These are phyloP conservation scores for Exophiala bonariae DNA, from an alignment of 2,329 filamentous ascomycete genomes.

Conservation along the genomic window DNA sequence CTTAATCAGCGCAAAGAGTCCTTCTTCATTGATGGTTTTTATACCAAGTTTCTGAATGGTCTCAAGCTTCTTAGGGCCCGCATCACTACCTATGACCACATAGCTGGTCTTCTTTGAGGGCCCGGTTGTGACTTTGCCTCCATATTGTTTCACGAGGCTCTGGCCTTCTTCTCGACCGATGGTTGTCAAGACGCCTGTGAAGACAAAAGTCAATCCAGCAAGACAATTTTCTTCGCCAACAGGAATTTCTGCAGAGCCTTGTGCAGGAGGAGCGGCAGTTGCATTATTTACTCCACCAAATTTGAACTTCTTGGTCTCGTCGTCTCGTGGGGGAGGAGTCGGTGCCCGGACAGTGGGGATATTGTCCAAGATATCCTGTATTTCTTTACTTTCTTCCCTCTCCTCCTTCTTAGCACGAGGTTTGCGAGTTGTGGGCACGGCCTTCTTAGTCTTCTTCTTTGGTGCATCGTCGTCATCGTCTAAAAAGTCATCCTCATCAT, in stretches of 20 bases:
- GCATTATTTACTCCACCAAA: conserved; percentile 50
- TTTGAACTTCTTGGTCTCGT: conserved; percentile 69
- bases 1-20: conserved; percentile 82
- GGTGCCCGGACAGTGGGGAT: conserved; percentile 82
- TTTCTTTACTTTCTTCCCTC: conserved; percentile 65
- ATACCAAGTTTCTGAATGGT: conserved; percentile 79
- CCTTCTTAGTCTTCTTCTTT: conserved; percentile 41
- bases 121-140: conserved; percentile 80
- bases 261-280: conserved; percentile 61
- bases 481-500: conserved; percentile 32
- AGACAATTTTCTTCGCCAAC: conserved; percentile 86
- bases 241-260: conserved; percentile 70
- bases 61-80: conserved; percentile 86
- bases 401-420: conserved; percentile 66
- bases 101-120: conserved; percentile 94
- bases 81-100: conserved; percentile 86
- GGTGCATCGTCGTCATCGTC: conserved; percentile 55
- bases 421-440: conserved; percentile 40
- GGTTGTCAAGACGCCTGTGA: conserved; percentile 81
- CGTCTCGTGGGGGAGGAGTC: conserved; percentile 72
- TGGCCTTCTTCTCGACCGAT: conserved; percentile 84
- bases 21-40: conserved; percentile 92
- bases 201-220: conserved; percentile 86
- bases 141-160: conserved; percentile 85
- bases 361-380: conserved; percentile 83